phyloP scores from a whole-genome alignment of 2,329 filamentous ascomycete genomes.

The Raffaelea deltoideospora region DNA sequence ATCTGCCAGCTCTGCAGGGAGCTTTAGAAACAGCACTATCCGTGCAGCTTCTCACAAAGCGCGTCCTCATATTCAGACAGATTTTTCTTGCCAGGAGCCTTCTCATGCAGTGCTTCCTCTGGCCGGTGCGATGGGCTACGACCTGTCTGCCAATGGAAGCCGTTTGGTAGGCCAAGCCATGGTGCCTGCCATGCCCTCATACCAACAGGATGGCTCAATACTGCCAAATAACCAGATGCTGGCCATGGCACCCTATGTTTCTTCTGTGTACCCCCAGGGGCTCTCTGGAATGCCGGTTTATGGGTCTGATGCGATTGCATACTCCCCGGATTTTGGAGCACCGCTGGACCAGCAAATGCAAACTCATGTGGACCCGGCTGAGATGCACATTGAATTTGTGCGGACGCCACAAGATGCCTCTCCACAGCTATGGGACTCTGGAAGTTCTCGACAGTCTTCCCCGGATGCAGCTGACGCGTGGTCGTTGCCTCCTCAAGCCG shows the following conservation, averaged over 20 bases:
- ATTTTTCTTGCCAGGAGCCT: conserved; percentile 31
- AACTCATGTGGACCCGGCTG: conserved; percentile 38
- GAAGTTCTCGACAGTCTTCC: conserved; percentile 33
- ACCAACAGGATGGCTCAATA: conserved; percentile 22
- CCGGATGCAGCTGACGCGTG: conserved; percentile 35
- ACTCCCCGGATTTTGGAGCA: conserved; percentile 24
- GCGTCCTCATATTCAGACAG: conserved; percentile 28
- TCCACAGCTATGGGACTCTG: conserved; percentile 36
- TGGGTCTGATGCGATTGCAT: conserved; percentile 30
- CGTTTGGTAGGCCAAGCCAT: too few species aligned
- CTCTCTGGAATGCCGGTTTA: conserved; percentile 30
- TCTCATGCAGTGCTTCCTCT: too few species aligned
- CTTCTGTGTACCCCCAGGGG: conserved; percentile 33
- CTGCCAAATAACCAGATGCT: conserved; percentile 20
- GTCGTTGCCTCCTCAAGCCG: conserved; percentile 20
- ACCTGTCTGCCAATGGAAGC: conserved; percentile 6
- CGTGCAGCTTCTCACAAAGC: conserved; percentile 27
- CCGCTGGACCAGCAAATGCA: conserved; percentile 16
- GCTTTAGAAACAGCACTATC: conserved; percentile 27
- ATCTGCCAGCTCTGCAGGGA: conserved; percentile 28
- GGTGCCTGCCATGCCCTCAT: conserved; percentile 9
- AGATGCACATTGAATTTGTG: conserved; percentile 33
- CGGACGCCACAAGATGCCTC: conserved; percentile 33
- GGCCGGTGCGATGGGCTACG: conserved; percentile 38
- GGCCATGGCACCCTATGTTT: conserved; percentile 36